Base-by-base conservation (phyloP, 371 early-diverging fungal species). In the Syncephalis plumigaleata region DNA sequence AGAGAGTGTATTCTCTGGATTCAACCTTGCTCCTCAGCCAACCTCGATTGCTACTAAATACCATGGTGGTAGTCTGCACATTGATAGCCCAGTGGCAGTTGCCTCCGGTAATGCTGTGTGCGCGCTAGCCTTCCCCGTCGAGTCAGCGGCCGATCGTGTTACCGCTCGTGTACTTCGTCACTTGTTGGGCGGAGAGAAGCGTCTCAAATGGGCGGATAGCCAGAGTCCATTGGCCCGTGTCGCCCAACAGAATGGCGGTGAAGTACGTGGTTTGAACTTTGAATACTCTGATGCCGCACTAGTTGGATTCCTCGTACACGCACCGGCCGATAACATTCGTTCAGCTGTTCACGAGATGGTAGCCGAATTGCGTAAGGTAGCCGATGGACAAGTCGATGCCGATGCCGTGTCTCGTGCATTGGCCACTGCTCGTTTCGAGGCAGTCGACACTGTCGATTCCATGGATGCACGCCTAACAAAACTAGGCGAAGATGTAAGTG, bases 211-310 rank as follows among this genome's bases (percentile, higher is more conserved):
- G 80, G 76, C 73, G 44, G 60, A 64, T 44, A 81, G 81, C 57
- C 64, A 71, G 24, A 77, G 82, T 39, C 71, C 82, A 20, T 71
- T 91, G 44, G 68, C 81, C 48, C 66, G 70, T 48, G 67, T 79
- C 37, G 74, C 85, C 45, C 60, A 71, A 55, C 65, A 70, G 62
- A 58, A 70, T 25, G 58, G 63, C 27, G 62, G 79, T 46, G 42
- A 63, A 31, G 68, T 84, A 49, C 62, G 75, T 55, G 79, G 91
- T 39, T 91, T 96, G 71, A 77, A 81, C 65, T 63, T 75, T 48
- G 70, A 81, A 24, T 93, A 93, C 75, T 80, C 89, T 18, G 94
- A 93, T 66, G 85, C 92, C 48, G 91, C 89, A 54, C 71, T 96
- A 46, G 79, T 94, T 56, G 97, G 92, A 53, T 63, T 94, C 51